Base-by-base conservation (phyloP, 2,329 filamentous ascomycete genomes). In the Periconia digitata region DNA sequence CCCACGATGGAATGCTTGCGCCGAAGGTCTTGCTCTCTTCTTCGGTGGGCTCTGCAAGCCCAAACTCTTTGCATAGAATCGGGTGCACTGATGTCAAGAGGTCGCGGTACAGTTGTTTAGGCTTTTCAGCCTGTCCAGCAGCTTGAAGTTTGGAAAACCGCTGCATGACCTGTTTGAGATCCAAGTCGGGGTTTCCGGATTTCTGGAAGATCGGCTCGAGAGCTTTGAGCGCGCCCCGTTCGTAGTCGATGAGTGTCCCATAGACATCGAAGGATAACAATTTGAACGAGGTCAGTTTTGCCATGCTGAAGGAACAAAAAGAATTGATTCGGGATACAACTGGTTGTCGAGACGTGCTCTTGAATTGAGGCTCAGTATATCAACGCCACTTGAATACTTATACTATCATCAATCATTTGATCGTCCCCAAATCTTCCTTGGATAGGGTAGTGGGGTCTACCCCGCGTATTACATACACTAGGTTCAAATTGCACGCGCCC, bases 191-290 rank as follows among this genome's bases (percentile, higher is more conserved):
- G n/a, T 61, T 59, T 29, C 46, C 45, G 35, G 52, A 51, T n/a
- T 55, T 59, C 22, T 76, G 64, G 27, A 82, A 70, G 12, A 82
- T 62, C 0, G 80, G 76, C 20, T 76, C 63, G 1, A 90, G 76
- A 3, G 79, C 76, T 2, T 69, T 55, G 43, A 79, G 69, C 47
- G 90, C 79, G 49, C 86, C 86, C n/a, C 74, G 66, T 67, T 90
- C 85, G 87, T 86, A 90, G 74, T 92, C 86, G 51, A 92, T 82
- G 3, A 92, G 79, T 0, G 89, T 92, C 67, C 88, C 87, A 69
- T 89, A 92, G 74, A 87, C 84, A 71, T 92, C 88, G 71, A 92
- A 90, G 60, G 83, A 85, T 42, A 90, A 80, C 50, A 82, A 70
- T 20, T 71, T 72, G 65, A 76, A 79, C 44, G 72, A 62, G 23